Conservation (phyloP, 2,329 filamentous ascomycete species). For the Phialophora tarda region DNA sequence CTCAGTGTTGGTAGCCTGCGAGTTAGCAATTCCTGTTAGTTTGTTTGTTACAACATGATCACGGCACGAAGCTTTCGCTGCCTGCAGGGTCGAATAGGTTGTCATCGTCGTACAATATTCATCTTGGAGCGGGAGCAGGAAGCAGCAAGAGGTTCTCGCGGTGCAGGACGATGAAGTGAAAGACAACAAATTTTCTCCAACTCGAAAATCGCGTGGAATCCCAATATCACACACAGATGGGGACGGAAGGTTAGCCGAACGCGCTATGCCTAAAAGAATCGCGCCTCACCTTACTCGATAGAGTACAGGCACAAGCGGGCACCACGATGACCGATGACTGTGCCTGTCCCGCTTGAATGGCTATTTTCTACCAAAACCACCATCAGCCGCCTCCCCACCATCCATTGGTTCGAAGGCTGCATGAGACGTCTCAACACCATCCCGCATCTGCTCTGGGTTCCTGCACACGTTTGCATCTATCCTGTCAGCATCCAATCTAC, state of each 20-base stretch:
- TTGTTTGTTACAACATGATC: background rate
- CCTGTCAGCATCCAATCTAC: conserved; percentile 20
- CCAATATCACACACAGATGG: background rate
- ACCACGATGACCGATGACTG: conserved; percentile 1
- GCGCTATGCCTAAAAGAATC: background rate
- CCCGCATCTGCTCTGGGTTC: conserved; percentile 23
- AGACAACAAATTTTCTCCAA: conserved; percentile 10
- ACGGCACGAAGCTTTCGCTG: background rate
- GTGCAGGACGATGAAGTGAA: background rate
- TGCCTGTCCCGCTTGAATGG: background rate
- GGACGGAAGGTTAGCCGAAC: background rate
- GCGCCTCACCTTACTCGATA: background rate
- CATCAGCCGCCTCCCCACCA: background rate
- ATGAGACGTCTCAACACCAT: conserved; percentile 14
- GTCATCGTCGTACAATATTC: background rate
- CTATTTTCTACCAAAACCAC: background rate
- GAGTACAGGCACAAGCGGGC: background rate
- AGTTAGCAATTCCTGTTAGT: background rate
- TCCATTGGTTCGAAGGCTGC: conserved; percentile 1
- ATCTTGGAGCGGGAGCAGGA: background rate
- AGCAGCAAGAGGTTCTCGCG: background rate
- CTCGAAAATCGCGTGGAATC: background rate
- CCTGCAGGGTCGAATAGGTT: background rate
- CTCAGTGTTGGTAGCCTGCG: background rate
- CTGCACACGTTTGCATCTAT: conserved; percentile 13